Base-by-base conservation (phyloP, 371 early-diverging fungal genomes). In the Mortierella sp. region DNA sequence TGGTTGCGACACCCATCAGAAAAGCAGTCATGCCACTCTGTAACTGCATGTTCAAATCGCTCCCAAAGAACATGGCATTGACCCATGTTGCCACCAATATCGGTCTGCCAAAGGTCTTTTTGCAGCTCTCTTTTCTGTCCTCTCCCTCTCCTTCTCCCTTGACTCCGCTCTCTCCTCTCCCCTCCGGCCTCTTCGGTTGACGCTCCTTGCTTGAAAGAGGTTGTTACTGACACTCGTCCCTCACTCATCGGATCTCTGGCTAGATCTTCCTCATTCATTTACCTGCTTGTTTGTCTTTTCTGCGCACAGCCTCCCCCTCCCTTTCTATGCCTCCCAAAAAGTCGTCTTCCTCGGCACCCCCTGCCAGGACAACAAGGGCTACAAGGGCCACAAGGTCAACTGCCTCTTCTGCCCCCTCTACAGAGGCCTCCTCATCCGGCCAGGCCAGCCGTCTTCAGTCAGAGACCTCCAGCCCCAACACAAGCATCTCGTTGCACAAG, bases 281-380 rank as follows among this genome's bases (percentile, higher is more conserved):
- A n/a, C n/a, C n/a, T n/a, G n/a, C n/a, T n/a, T n/a, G n/a, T n/a
- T n/a, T n/a, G n/a, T n/a, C n/a, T n/a, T n/a, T n/a, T n/a, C n/a
- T n/a, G n/a, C n/a, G n/a, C n/a, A n/a, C n/a, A n/a, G n/a, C 48
- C 49, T 47, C 39, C 19, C 48, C 23, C 24, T 14, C 50, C 14
- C n/a, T 23, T 24, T 2, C 12, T 6, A 72, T 72, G 72, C 67
- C 72, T 21, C 67, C 67, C 16, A 72, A 72, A 58, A 72, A 72
- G 63, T 30, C 61, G 1, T 21, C 57, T 18, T 30, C 58, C 0
- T 30, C 58, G 16, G 21, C 63, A 2, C 46, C 23, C 43, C 30
- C 61, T 12, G 24, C 61, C 10, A 57, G 67, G n/a, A 19, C 56
- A n/a, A 64, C 61, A 8, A 64, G 74, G 48, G 27, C 67, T 6